phyloP scores from a whole-genome alignment of 2,329 filamentous ascomycete genomes.

The Exophiala viscosa region DNA sequence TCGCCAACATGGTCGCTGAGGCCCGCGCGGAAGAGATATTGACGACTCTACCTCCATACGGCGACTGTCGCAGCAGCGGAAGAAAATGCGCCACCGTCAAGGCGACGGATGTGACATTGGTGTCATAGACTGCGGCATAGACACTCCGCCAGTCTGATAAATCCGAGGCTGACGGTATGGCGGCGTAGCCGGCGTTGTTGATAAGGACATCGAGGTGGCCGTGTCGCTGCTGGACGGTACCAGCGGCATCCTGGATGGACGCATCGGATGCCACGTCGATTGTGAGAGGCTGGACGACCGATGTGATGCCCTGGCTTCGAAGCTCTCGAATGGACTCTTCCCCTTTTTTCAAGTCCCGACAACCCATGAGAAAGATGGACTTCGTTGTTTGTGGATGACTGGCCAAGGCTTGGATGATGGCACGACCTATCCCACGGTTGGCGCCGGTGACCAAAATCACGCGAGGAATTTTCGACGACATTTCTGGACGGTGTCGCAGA shows the following conservation, averaged over 20 bases:
- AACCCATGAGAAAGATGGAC: slow-evolving; percentile 12
- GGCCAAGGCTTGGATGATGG: slow-evolving; percentile 15
- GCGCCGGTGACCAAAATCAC: slow-evolving; percentile 16
- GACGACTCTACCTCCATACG: slow-evolving; percentile 31
- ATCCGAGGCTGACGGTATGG: slow-evolving; percentile 4
- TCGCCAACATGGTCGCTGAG: slow-evolving; percentile 21
- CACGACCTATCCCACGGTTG: slow-evolving; percentile 14
- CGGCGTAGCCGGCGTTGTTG: slow-evolving; percentile 29
- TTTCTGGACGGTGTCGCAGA: neutral
- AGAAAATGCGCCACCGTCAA: slow-evolving; percentile 33
- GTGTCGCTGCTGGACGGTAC: neutral
- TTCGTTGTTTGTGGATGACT: neutral
- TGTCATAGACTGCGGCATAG: slow-evolving; percentile 24
- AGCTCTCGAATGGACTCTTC: slow-evolving; percentile 4
- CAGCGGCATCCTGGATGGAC: neutral
- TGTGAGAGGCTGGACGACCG: neutral
- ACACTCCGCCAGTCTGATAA: slow-evolving; percentile 7
- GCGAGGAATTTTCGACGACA: neutral
- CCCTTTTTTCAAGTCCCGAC: slow-evolving; percentile 1
- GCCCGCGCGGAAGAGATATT: slow-evolving; percentile 35
- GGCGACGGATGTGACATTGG: slow-evolving; percentile 46
- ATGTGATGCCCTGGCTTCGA: neutral
- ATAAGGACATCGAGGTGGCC: slow-evolving; percentile 30
- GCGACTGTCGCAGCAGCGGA: slow-evolving; percentile 30
- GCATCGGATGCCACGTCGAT: slow-evolving; percentile 7